These are phyloP conservation scores for Eudorina sp. DNA, from an alignment of 139 green algal species.

Conservation along the genomic window DNA sequence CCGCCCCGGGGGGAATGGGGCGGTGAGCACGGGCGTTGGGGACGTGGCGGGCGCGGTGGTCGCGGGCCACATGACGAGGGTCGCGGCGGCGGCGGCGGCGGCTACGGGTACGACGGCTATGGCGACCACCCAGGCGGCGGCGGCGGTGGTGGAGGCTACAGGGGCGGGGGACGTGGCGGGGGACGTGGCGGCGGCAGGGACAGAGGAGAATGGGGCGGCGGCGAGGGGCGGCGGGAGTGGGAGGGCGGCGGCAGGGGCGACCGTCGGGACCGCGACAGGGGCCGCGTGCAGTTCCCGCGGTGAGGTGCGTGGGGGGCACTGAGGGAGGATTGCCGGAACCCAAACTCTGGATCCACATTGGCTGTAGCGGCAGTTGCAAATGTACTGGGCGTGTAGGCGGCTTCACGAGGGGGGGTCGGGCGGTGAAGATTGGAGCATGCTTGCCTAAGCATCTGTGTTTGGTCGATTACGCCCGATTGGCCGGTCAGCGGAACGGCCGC, in stretches of 20 bases:
- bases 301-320: too few relatives aligned
- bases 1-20: not conserved
- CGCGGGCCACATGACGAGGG: not conserved
- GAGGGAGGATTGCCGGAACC: too few relatives aligned
- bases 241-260: not conserved
- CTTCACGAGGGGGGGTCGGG: too few relatives aligned
- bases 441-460: too few relatives aligned
- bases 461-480: too few relatives aligned
- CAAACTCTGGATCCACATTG: too few relatives aligned
- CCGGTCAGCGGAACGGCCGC: too few relatives aligned
- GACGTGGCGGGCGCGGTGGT: not conserved
- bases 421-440: too few relatives aligned
- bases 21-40: not conserved
- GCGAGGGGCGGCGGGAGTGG: constrained; percentile 4
- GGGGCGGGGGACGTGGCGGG: not conserved
- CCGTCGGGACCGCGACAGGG: not conserved
- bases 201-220: not conserved
- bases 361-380: too few relatives aligned
- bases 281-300: too few relatives aligned
- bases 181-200: not conserved
- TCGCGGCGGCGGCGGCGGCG: not conserved
- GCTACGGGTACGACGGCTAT: not conserved
- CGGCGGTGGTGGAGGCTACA: not conserved
- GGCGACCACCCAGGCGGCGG: not conserved
- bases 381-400: too few relatives aligned